Base-by-base conservation (phyloP, 2,329 filamentous ascomycete genomes). In the Mariannaea sp. region DNA sequence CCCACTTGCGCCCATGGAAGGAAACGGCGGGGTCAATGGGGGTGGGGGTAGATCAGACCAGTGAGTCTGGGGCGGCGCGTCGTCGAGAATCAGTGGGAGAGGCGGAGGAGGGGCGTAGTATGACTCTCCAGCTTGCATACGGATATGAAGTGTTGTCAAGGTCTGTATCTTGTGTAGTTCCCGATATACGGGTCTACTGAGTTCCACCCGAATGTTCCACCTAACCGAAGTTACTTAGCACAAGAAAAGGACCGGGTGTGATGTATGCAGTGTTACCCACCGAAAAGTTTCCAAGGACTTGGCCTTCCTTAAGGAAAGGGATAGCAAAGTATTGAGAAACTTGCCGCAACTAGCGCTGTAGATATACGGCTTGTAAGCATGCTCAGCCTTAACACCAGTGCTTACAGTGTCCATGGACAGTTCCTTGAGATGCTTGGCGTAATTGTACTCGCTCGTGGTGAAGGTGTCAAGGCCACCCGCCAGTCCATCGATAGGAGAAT, bases 171-270 rank as follows among this genome's bases (percentile, higher is more conserved):
- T 68, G 64, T 85, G 83, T 9, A 87, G 72, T 27, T 77, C 76
- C 51, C 75, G 75, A 69, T 83, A 86, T 4, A 87, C 77, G 1
- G 77, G 77, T 5, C 81, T 74, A 64, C 79, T 84, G 8, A 87
- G 74, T 66, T 87, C 84, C 49, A 87, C 79, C 6, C 82, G 78
- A 48, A 86, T 81, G 65, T 87, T 84, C 84, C 84, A 87, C 58
- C 80, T 84, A 36, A 39, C 47, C 26, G 19, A 20, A 9, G 27
- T 56, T 26, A 50, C 30, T 57, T 35, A 58, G 50, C 13, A 49
- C n/a, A 40, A 10, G 30, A 27, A 36, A 20, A 14, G 14, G 26
- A 33, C n/a, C 13, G 42, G 7, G 6, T 20, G 40, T 10, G 10
- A 26, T 26, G 10, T n/a, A 48, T 49, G 48, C 12, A 19, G 27